A percentile compares a stretch with the other conserved stretches of the same genome.
Evolutionary conservation across 768 basidiomycete genomes (phyloP).

Genomic region (Mycena crocata): DNA sequence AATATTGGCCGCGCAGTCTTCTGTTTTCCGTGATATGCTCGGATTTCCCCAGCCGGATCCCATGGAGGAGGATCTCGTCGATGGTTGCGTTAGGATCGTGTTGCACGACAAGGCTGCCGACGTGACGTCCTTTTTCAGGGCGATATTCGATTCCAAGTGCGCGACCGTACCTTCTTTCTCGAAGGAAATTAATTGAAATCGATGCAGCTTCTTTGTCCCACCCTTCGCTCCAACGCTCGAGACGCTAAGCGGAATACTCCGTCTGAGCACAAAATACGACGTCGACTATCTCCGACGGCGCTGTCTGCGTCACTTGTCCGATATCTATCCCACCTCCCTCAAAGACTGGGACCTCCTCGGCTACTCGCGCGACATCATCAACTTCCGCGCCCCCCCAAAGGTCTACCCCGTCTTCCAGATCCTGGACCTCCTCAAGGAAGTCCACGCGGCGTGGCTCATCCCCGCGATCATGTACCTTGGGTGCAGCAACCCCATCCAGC

Average conservation of each 20-base stretch:
- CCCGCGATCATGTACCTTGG: slow-evolving; percentile 31
- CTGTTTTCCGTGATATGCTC: slow-evolving; percentile 29
- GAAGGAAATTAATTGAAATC: not conserved
- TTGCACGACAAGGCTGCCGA: slow-evolving; percentile 24
- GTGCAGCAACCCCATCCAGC: slow-evolving; percentile 23
- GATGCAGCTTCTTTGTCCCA: slow-evolving; percentile 24
- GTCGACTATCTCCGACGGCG: slow-evolving; percentile 23
- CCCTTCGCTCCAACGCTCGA: slow-evolving; percentile 17
- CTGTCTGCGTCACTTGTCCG: slow-evolving; percentile 21
- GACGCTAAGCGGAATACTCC: slow-evolving; percentile 20
- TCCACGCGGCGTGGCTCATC: slow-evolving; percentile 21
- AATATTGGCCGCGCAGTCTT: slow-evolving; percentile 10
- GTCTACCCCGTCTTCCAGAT: slow-evolving; percentile 25
- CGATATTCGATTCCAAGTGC: slow-evolving; percentile 30
- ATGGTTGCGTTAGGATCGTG: slow-evolving; percentile 25
- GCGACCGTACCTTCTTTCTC: not conserved
- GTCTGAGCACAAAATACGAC: slow-evolving; percentile 29
- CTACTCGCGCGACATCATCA: slow-evolving; percentile 25
- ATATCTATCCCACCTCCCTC: slow-evolving; percentile 25
- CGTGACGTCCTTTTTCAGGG: slow-evolving; percentile 20
- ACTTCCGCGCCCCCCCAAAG: slow-evolving; percentile 15
- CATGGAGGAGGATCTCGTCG: slow-evolving; percentile 1
- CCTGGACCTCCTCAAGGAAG: slow-evolving; percentile 16
- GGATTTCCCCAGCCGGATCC: slow-evolving; percentile 21
- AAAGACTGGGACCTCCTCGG: slow-evolving; percentile 21